phyloP scores from a whole-genome alignment of 1,284 basidiomycete genomes.

The Mycena sp. region DNA sequence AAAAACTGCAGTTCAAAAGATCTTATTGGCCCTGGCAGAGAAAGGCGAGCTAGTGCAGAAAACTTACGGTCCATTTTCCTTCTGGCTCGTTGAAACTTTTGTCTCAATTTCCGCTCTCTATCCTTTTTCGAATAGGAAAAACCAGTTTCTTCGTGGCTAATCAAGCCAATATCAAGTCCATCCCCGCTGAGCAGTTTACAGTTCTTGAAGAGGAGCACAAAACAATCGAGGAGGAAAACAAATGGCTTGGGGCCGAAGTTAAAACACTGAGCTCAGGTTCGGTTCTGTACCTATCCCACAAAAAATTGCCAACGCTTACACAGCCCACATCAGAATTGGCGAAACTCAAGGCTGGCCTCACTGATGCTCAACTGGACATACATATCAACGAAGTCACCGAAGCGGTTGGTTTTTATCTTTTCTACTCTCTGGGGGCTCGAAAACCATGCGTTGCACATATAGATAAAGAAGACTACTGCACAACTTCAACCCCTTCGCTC shows the following conservation, averaged over 20 bases:
- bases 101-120: conserved; percentile 10
- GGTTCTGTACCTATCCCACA: conserved; percentile 31
- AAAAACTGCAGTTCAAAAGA: conserved; percentile 85
- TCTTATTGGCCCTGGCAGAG: conserved; percentile 79
- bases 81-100: conserved; percentile 32
- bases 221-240: conserved; percentile 68
- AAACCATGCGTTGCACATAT: conserved; percentile 17
- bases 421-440: conserved; percentile 3
- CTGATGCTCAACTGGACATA: conserved; percentile 68
- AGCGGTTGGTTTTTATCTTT: conserved; percentile 47
- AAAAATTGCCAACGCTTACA: conserved; percentile 13
- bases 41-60: conserved; percentile 81
- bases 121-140: conserved; percentile 64
- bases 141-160: conserved; percentile 85
- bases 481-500: conserved; percentile 72
- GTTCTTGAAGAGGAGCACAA: conserved; percentile 65
- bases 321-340: conserved; percentile 61
- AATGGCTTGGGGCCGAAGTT: conserved; percentile 57
- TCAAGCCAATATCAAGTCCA: conserved; percentile 69
- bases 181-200: conserved; percentile 67
- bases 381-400: conserved; percentile 56
- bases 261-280: conserved; percentile 63
- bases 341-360: conserved; percentile 69
- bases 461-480: conserved; percentile 60
- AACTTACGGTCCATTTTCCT: conserved; percentile 65